These are phyloP conservation scores for Phytophthora uliginosa DNA, from an alignment of 352 stramenopile genomes.

Conservation along the genomic window DNA sequence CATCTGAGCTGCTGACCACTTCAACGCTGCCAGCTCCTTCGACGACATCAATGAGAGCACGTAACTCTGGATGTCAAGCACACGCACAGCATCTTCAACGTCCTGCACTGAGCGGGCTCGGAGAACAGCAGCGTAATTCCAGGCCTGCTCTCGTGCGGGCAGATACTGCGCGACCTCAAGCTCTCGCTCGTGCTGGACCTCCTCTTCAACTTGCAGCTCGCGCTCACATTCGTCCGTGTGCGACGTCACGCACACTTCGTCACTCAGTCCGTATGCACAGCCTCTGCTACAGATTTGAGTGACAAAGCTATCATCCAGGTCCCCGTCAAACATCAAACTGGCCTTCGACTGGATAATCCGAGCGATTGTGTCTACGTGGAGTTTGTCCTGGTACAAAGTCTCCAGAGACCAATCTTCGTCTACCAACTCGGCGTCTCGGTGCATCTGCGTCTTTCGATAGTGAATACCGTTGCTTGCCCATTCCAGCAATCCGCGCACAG, in stretches of 20 bases:
- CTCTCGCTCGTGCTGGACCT: slow-evolving; percentile 40
- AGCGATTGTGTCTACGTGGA: neutral
- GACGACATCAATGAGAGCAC: neutral
- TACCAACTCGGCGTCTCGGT: slow-evolving; percentile 27
- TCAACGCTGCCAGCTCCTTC: slow-evolving; percentile 21
- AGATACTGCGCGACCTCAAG: neutral
- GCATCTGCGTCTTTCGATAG: slow-evolving; percentile 38
- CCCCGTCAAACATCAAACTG: too few species aligned
- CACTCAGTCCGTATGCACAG: slow-evolving; percentile 37
- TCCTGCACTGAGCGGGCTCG: slow-evolving; percentile 6
- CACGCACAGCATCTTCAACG: neutral
- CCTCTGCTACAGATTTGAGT: slow-evolving; percentile 20
- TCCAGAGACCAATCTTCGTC: slow-evolving; percentile 52
- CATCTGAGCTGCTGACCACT: slow-evolving; percentile 31
- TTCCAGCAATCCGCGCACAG: slow-evolving; percentile 60
- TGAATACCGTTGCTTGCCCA: slow-evolving; percentile 71
- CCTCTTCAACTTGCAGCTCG: slow-evolving; percentile 58
- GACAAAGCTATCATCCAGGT: neutral
- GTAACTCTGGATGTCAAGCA: slow-evolving; percentile 1
- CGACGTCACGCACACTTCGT: slow-evolving; percentile 40
- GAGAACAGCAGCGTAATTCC: slow-evolving; percentile 30
- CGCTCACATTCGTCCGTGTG: slow-evolving; percentile 60
- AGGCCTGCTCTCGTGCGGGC: slow-evolving; percentile 24
- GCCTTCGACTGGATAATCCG: neutral
- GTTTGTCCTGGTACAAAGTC: slow-evolving; percentile 19